A percentile compares a stretch with the other conserved stretches of the same genome.
phyloP scores from a whole-genome alignment of 352 stramenopile species.

The Phytopythium vexans region DNA sequence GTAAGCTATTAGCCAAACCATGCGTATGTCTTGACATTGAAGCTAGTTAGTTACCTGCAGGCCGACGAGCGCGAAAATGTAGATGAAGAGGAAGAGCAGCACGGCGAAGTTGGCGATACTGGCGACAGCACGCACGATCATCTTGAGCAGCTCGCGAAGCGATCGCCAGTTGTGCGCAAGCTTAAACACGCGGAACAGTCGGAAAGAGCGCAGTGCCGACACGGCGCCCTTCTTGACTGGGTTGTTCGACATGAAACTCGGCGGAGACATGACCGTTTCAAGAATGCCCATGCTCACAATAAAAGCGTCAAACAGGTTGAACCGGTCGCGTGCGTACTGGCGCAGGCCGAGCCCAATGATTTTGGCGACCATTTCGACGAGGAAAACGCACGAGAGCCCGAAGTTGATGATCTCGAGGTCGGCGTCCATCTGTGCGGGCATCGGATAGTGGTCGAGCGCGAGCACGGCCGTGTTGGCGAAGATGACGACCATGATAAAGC shows the following conservation, averaged over 20 bases:
- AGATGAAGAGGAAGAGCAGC: slow-evolving; percentile 94
- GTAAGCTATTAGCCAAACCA: no score
- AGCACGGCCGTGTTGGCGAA: slow-evolving; percentile 83
- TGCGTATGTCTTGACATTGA: no score
- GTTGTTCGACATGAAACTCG: slow-evolving; percentile 64
- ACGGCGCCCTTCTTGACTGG: slow-evolving; percentile 54
- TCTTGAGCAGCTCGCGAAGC: slow-evolving; percentile 88
- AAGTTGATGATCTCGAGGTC: slow-evolving; percentile 83
- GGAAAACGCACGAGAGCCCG: slow-evolving; percentile 66
- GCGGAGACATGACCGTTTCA: slow-evolving; percentile 60
- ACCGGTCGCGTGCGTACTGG: slow-evolving; percentile 70
- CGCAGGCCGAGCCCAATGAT: slow-evolving; percentile 68
- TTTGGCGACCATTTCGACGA: slow-evolving; percentile 81
- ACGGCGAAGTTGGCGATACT: slow-evolving; percentile 94
- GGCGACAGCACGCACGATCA: slow-evolving; percentile 86
- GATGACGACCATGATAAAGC: slow-evolving; percentile 74
- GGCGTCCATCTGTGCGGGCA: slow-evolving; percentile 41
- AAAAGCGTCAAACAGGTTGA: slow-evolving; percentile 86
- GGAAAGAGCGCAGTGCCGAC: slow-evolving; percentile 87
- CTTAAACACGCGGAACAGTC: slow-evolving; percentile 93
- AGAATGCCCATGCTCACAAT: slow-evolving; percentile 77
- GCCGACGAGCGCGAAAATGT: slow-evolving; percentile 91
- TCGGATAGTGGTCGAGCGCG: slow-evolving; percentile 79
- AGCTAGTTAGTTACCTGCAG: slow-evolving; percentile 79
- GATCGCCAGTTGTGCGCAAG: slow-evolving; percentile 91